Evolutionary conservation across 495 filamentous ascomycete genomes (phyloP), one percentile per base, ranked within the genome.

Genomic region (Echria macrotheca): DNA sequence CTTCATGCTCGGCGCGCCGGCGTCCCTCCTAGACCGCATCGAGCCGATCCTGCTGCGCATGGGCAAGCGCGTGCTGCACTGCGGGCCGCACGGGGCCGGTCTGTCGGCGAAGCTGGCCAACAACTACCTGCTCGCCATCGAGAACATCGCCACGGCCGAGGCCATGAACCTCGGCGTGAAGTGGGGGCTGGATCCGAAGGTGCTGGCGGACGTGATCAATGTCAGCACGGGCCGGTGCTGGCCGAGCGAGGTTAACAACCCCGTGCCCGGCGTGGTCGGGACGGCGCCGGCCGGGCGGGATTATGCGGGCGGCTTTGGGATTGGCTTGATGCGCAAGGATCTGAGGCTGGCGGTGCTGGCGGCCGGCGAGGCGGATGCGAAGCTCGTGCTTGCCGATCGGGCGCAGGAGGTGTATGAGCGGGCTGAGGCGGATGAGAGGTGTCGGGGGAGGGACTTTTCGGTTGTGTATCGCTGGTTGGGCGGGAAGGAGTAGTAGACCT

Each of bases 191-290:
- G 86, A 95, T 46, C 82, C 86, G 9, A 84, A 85, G 58, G 79
- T 81, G 1, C 69, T 96, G 11, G 87, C 85, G 1, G 77, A 80
- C 31, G 73, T 96, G 66, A 85, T 95, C 65, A 95, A 93, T 61
- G 79, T 83, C 15, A 87, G 84, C 39, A 94, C 87, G 1, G 91
- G 91, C 28, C 81, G 77, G 43, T 95, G 88, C 73, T 96, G 91
- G 91, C 87, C 89, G 6, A 89, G 82, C 50, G 91, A 95, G 63
- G 67, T 91, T 37, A 96, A 96, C 62, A 96, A 96, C 59, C 91
- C 91, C 1, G 87, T 95, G 8, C 85, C 87, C 32, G 89, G 86
- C n/a, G 87, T 91, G 0, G 74, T 87, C 7, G 79, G 83, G 32
- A 76, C 74, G 5, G 77, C 88, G 1, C 87, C 89, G 1, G 84